Evolutionary conservation across 2,329 filamentous ascomycete species (phyloP), one percentile per base, ranked within the genome.

Genomic region (Huntiella abstrusa): DNA sequence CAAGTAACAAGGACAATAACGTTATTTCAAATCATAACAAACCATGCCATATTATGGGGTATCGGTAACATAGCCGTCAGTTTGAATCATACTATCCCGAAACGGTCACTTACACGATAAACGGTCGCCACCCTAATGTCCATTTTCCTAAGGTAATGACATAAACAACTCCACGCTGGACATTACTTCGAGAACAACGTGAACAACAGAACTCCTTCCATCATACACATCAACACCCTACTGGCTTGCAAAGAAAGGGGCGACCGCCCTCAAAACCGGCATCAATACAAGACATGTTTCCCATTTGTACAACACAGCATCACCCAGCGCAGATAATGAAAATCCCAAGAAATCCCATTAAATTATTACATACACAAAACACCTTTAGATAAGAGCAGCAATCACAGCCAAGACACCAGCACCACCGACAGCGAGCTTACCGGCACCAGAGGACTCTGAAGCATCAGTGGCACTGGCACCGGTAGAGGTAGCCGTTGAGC

Each of bases 331-430:
- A 16, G 3, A 40, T 15, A 22, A 12, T 12, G 32, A 46, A 12
- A n/a, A 41, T 42, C 13, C 11, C 37, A 32, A 41, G 13, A 28
- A 28, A 28, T 28, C 22, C 15, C n/a, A 8, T 33, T 44, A 40
- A 43, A 17, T 43, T 28, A 51, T 64, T 28, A 28, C 7, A 28
- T 28, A 10, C 8, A 28, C 22, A 28, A 28, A 10, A 28, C 22
- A 28, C n/a, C 3, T 42, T 58, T 59, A 65, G 46, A 65, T 53
- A 22, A 64, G 53, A 36, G 58, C 60, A 45, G 57, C 62, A 46
- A 65, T 55, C 13, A 56, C 58, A 47, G 59, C 64, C 32, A 59
- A 62, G 35, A 64, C 54, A 44, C 60, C 63, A 19, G 60, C 55
- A 17, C 64, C 53, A 12, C 62, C 49, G 13, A 60, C 60, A 15